Base-by-base conservation (phyloP, 2,329 filamentous ascomycete genomes). In the Teratosphaeria viscida region DNA sequence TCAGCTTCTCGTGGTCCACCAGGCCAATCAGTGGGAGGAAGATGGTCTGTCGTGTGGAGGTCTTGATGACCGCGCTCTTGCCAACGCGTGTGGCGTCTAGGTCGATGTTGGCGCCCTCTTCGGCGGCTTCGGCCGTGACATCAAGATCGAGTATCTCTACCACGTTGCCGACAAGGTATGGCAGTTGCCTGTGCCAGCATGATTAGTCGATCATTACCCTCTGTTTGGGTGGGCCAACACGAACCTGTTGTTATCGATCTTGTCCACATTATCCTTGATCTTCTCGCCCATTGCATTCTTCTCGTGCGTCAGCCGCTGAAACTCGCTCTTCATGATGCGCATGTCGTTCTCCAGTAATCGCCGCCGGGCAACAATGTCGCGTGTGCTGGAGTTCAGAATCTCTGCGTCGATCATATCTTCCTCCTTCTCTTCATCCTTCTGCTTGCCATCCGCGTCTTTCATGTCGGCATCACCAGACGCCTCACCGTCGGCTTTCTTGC, bases 11-110 rank as follows among this genome's bases (percentile, higher is more conserved):
- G 62, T 95, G 92, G 72, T 99, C 94, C 47, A 99, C 95, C 8
- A 99, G 85, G 64, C 94, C 94, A 70, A 99, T 99, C 63, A 99
- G 84, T 34, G 95, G 94, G 55, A 99, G 82, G 79, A 99, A 99
- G 76, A 99, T 99, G 59, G 94, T 99, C 77, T 99, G 95, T 68
- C 94, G 85, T 27, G 94, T 99, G 6, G 92, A 97, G 8, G 94
- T 99, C 81, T 99, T 99, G 83, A 99, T 99, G 70, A 99, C 94
- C 16, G 95, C 94, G 0, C 92, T 97, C 77, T 97, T 99, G 77
- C 94, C 94, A 10, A 97, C 92, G 58, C 94, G 85, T 47, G 91
- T 96, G 65, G 94, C 94, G 77, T 99, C 94, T 55, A 99, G 82
- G 73, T 99, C 94, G 73, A 99, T 97, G 75, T 99, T 99, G 69